These are phyloP conservation scores for Suillus subalutaceus DNA, from an alignment of 768 basidiomycete genomes.

Conservation along the genomic window DNA sequence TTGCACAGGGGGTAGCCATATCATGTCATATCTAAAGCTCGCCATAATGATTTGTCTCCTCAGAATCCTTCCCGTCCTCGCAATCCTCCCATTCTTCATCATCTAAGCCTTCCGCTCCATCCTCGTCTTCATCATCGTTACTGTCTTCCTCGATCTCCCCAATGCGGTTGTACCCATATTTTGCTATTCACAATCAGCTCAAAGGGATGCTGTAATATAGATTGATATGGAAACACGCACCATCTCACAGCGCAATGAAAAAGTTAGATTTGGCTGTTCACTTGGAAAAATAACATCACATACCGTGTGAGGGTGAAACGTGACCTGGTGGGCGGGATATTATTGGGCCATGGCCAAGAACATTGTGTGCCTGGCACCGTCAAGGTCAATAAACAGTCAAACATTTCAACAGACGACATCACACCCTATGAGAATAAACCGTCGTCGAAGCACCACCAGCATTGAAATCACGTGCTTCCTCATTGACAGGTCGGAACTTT, in stretches of 20 bases:
- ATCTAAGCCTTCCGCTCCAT: too few species aligned
- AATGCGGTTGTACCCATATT: neutral
- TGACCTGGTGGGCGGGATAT: too few species aligned
- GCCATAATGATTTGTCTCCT: neutral
- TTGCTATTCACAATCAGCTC: neutral
- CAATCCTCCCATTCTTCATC: neutral
- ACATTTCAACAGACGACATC: too few species aligned
- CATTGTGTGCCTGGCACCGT: too few species aligned
- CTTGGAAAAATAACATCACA: neutral
- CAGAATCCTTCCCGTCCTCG: neutral
- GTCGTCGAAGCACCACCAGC: too few species aligned
- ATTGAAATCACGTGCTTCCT: too few species aligned
- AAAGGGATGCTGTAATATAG: neutral
- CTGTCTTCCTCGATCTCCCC: neutral
- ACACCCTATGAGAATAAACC: too few species aligned
- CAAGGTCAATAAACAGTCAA: too few species aligned
- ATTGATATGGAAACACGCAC: neutral
- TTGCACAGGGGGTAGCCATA: neutral
- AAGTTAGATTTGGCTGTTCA: neutral
- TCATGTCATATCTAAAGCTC: neutral
- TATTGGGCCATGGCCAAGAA: too few species aligned
- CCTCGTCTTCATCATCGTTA: neutral
- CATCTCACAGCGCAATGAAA: neutral
- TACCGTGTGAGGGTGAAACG: neutral
- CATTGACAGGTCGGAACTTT: too few species aligned